Evolutionary conservation across 345 rosid genomes (phyloP), one percentile per base, ranked within the genome.

Genomic region (Gossypium longicalyx): DNA sequence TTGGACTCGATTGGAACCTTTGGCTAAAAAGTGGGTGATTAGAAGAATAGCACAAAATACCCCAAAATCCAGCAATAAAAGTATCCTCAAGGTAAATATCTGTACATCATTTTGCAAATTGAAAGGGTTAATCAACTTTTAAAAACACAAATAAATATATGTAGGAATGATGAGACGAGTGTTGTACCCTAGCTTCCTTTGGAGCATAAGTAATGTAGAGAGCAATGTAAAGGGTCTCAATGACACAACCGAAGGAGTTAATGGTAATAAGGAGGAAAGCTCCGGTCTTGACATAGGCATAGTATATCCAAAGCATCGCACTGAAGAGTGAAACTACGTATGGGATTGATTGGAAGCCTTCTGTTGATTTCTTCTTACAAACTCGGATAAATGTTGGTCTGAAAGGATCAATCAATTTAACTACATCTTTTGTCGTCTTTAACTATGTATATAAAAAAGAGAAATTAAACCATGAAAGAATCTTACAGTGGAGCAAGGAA

Each of bases 21-120:
- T 74, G 7, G 84, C 75, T 3, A 84, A 76, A 74, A 89, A 84
- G 11, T 83, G 86, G 58, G 87, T 68, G 9, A 84, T 64, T 19
- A 87, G 82, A 34, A 87, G 64, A 71, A 86, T 78, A 60, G 65
- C 48, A 79, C 70, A n/a, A 54, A 84, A 87, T 22, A 85, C 89
- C 48, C 80, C 87, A 62, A 89, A 75, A 71, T 89, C 79, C 71
- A 89, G 57, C 64, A 87, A 68, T 19, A 87, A 47, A 77, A 89
- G 78, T 56, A 79, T 66, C 82, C 81, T 84, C 85, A 85, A 64
- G 7, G 90, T 83, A 8, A 54, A 49, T 77, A 80, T 79, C 93
- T 89, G 83, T 83, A 23, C 11, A 16, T 10, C 34, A 38, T 47
- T 7, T 52, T 51, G 47, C 63, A 20, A 69, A 12, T 57, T 72